phyloP scores from a whole-genome alignment of 495 filamentous ascomycete species.

The Rostrohypoxylon terebratum region DNA sequence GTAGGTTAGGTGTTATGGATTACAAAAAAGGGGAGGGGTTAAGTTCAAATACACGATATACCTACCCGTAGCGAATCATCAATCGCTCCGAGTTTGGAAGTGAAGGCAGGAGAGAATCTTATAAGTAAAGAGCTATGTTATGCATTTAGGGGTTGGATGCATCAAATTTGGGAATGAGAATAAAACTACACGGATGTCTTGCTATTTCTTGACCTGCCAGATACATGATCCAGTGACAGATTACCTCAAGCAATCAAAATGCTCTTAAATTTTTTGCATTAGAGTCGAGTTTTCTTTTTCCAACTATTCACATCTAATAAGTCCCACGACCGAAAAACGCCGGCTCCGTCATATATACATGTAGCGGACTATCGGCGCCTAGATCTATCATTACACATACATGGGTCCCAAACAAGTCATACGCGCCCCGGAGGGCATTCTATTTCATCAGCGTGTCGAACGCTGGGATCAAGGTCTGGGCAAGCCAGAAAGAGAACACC shows the following conservation, averaged over 20 bases:
- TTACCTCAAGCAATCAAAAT: background rate
- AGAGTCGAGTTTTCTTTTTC: conserved; percentile 41
- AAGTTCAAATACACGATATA: no score
- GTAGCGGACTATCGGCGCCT: conserved; percentile 25
- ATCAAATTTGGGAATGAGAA: background rate
- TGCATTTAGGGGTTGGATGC: no score
- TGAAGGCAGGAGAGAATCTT: no score
- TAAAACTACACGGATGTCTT: no score
- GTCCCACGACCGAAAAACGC: conserved; percentile 42
- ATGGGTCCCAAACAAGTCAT: background rate
- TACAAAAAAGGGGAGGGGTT: no score
- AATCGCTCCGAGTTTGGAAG: no score
- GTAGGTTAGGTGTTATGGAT: no score
- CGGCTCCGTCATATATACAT: conserved; percentile 45
- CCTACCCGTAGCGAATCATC: no score
- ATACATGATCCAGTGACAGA: background rate
- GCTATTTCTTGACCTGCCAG: background rate
- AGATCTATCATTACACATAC: conserved; percentile 35
- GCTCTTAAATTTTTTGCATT: background rate
- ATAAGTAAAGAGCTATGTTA: no score
- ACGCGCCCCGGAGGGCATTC: background rate
- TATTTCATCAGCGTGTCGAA: conserved; percentile 61
- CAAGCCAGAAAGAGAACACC: conserved; percentile 99
- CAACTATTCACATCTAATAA: conserved; percentile 30
- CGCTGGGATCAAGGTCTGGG: conserved; percentile 85